These are phyloP conservation scores for Corymbia citriodora DNA, from an alignment of 441 rosid species.

Conservation along the genomic window DNA sequence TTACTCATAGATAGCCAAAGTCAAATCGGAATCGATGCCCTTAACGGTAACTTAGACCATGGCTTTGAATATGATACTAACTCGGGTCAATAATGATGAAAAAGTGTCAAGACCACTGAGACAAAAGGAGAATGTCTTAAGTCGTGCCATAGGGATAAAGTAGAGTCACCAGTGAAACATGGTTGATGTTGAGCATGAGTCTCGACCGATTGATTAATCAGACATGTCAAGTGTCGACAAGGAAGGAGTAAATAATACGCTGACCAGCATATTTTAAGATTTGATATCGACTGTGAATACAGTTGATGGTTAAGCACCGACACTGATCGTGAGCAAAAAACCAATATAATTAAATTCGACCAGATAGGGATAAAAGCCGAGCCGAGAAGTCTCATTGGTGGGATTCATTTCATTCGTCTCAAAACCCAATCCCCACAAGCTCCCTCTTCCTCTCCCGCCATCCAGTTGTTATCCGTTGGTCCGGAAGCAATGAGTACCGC, in stretches of 20 bases:
- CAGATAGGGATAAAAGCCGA: background rate
- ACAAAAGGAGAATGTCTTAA: background rate
- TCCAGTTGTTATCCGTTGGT: too few species aligned
- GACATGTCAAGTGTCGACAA: background rate
- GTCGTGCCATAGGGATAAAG: background rate
- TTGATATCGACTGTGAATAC: background rate
- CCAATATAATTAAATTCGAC: background rate
- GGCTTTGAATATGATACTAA: background rate
- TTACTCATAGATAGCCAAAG: background rate
- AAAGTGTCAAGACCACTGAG: too few species aligned
- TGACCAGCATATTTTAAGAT: background rate
- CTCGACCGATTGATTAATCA: background rate
- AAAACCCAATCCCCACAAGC: background rate
- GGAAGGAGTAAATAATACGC: background rate
- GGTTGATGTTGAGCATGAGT: background rate
- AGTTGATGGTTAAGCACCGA: fast-evolving
- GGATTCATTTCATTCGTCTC: background rate
- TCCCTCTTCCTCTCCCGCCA: background rate
- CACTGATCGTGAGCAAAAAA: background rate
- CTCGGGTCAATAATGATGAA: background rate
- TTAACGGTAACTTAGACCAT: background rate
- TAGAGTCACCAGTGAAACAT: background rate
- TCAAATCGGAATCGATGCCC: background rate
- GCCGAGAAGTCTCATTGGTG: background rate
- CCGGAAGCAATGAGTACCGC: too few species aligned